Percentiles rank a stretch among this genome's conserved stretches.
Evolutionary conservation across 129 eudicot species (phyloP).

Genomic region (Heracleum sosnowskyi): DNA sequence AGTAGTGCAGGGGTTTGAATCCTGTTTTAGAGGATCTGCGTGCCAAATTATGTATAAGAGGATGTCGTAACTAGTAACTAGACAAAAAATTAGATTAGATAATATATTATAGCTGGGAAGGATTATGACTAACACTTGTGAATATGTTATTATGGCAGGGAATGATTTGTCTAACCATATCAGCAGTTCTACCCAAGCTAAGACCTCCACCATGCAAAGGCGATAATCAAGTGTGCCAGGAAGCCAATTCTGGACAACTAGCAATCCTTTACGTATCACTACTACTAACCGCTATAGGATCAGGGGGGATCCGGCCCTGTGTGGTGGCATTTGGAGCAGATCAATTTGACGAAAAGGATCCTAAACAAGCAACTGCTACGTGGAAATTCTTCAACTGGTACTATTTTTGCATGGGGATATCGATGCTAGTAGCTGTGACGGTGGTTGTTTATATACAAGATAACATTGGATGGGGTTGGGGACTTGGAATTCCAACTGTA

Average conservation of each 20-base stretch:
- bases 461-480: slow-evolving; percentile 86
- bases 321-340: slow-evolving; percentile 50
- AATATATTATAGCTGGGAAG: no score
- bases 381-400: slow-evolving; percentile 96
- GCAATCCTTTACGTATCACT: slow-evolving; percentile 31
- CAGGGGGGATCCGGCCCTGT: slow-evolving; percentile 38
- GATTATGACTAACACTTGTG: background rate
- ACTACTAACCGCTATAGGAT: slow-evolving; percentile 28
- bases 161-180: slow-evolving; percentile 45
- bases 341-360: slow-evolving; percentile 67
- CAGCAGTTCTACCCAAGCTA: slow-evolving; percentile 36
- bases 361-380: slow-evolving; percentile 41
- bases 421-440: slow-evolving; percentile 64
- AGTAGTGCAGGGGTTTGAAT: no score
- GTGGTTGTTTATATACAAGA: slow-evolving; percentile 77
- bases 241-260: slow-evolving; percentile 33
- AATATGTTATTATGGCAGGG: slow-evolving; percentile 53
- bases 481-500: slow-evolving; percentile 69
- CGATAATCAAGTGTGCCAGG: slow-evolving; percentile 21
- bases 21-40: no score
- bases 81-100: no score
- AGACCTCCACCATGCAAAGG: slow-evolving; percentile 47
- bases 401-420: slow-evolving; percentile 68
- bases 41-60: no score
- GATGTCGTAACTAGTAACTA: no score